Conservation (phyloP, 805 yeast genomes). For the Ogataea ganodermae region DNA sequence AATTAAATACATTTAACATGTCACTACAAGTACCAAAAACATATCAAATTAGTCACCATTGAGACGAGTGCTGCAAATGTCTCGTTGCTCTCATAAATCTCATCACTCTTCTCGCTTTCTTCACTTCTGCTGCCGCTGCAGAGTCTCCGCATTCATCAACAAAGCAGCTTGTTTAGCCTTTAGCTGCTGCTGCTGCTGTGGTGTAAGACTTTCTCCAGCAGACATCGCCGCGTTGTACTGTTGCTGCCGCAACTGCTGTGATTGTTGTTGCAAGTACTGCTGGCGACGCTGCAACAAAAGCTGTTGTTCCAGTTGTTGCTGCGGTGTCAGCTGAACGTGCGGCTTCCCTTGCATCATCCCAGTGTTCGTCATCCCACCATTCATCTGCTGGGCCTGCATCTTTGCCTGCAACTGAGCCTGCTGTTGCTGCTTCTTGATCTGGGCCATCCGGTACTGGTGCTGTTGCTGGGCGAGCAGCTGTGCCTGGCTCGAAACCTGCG, state of each 20-base stretch:
- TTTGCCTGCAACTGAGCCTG: conserved; percentile 23
- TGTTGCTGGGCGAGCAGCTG: conserved; percentile 23
- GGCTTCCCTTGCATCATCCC: conserved; percentile 19
- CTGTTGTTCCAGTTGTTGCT: conserved; percentile 28
- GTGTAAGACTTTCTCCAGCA: conserved; percentile 13
- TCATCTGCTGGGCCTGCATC: conserved; percentile 19
- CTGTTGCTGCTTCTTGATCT: conserved; percentile 21
- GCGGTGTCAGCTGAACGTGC: conserved; percentile 24
- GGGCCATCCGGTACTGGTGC: conserved; percentile 24
- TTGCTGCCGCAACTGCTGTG: conserved; percentile 26
- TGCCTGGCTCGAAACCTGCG: conserved; percentile 19
- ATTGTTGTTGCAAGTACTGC: conserved; percentile 25
- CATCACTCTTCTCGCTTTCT: neutral
- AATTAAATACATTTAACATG: too few species aligned
- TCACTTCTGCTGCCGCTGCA: conserved; percentile 22
- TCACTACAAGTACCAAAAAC: too few species aligned
- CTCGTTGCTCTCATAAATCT: neutral
- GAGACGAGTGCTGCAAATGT: neutral
- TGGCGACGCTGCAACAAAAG: conserved; percentile 25
- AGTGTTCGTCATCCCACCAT: conserved; percentile 11
- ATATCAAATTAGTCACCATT: too few species aligned
- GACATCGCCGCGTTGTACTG: conserved; percentile 20
- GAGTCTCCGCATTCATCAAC: conserved; percentile 23
- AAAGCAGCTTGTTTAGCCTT: conserved; percentile 28
- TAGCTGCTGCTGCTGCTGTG: conserved; percentile 24